These are phyloP conservation scores for Fusarium marasasianum DNA, from an alignment of 2,329 filamentous ascomycete genomes.

Conservation along the genomic window DNA sequence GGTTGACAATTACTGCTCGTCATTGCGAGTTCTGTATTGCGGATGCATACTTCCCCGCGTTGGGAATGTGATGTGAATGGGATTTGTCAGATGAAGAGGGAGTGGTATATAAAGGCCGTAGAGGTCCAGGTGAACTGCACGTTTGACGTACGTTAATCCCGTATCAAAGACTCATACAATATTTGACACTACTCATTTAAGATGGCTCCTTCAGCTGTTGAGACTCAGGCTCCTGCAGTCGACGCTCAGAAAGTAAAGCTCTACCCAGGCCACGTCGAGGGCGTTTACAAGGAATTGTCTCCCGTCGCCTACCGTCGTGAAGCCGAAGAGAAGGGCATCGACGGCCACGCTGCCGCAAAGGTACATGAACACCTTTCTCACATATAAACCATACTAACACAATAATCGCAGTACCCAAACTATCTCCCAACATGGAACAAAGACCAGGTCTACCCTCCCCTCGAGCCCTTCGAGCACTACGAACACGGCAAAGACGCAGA, in stretches of 20 bases:
- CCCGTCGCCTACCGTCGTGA: conserved; percentile 34
- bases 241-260: conserved; percentile 40
- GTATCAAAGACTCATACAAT: not conserved
- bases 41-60: conserved; percentile 21
- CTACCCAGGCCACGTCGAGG: conserved; percentile 40
- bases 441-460: conserved; percentile 70
- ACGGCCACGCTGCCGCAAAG: conserved; percentile 37
- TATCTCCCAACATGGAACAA: conserved; percentile 79
- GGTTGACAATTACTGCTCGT: not conserved
- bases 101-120: conserved; percentile 26
- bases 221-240: conserved; percentile 22
- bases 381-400: no score
- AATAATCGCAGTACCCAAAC: conserved; percentile 65
- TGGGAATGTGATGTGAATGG: not conserved
- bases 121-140: not conserved
- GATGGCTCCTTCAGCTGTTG: conserved; percentile 42
- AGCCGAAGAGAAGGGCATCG: conserved; percentile 32
- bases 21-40: conserved; percentile 14
- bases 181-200: not conserved
- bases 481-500: conserved; percentile 83
- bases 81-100: not conserved
- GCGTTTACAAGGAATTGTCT: conserved; percentile 40
- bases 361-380: not conserved
- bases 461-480: conserved; percentile 75
- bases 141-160: not conserved